Conservation (phyloP, 306 rosid genomes). For the Lotus japonicus region DNA sequence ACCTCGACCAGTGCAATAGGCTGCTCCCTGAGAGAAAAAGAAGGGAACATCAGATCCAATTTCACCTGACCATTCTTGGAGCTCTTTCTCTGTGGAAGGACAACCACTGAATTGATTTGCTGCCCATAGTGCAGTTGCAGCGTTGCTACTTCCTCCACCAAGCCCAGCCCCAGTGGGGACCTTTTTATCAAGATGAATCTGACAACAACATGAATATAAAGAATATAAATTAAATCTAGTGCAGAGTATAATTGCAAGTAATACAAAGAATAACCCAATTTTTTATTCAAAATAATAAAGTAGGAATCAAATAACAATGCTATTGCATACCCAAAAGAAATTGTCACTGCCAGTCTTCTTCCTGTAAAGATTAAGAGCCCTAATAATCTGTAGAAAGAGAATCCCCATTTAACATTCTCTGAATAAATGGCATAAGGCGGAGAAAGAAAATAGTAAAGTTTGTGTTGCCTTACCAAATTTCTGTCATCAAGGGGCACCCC, state of each 20-base stretch:
- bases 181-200: conserved; percentile 91
- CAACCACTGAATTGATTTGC: conserved; percentile 84
- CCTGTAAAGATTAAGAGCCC: conserved; percentile 94
- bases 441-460: neutral
- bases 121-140: conserved; percentile 98
- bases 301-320: neutral
- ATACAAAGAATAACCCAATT: neutral
- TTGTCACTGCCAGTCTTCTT: conserved; percentile 74
- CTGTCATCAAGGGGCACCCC: conserved; percentile 92
- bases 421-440: neutral
- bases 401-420: conserved; percentile 1
- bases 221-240: neutral
- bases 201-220: conserved; percentile 17
- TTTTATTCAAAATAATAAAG: neutral
- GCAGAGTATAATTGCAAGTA: neutral
- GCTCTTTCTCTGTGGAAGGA: conserved; percentile 77
- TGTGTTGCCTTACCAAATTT: conserved; percentile 57
- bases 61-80: conserved; percentile 97
- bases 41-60: conserved; percentile 97
- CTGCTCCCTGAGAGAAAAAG: conserved; percentile 94
- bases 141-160: conserved; percentile 99
- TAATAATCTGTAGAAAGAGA: conserved; percentile 63
- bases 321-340: conserved; percentile 78
- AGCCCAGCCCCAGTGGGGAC: conserved; percentile 99
- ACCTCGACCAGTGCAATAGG: conserved; percentile 96